These are phyloP conservation scores for Globisporangium spiculum DNA, from an alignment of 352 stramenopile species.

Conservation along the genomic window DNA sequence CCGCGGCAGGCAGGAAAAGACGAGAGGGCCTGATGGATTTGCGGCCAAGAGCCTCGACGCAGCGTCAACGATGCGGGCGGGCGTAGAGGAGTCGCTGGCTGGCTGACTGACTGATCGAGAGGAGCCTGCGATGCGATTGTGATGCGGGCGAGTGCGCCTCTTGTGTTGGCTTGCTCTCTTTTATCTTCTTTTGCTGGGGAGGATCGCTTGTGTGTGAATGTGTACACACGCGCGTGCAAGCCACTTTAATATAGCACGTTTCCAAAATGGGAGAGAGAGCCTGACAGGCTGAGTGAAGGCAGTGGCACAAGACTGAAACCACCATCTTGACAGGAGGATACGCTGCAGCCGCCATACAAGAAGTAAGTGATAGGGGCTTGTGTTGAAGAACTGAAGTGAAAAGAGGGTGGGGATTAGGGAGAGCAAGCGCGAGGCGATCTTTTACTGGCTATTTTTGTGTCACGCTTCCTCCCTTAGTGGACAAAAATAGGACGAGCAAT, in stretches of 20 bases:
- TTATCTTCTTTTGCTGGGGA: too few species aligned
- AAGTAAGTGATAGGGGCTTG: too few species aligned
- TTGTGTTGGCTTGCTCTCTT: too few species aligned
- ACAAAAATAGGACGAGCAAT: background rate
- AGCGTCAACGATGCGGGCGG: background rate
- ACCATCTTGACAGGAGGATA: conserved; percentile 5
- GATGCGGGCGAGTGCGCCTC: background rate
- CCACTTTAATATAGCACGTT: too few species aligned
- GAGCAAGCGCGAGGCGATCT: background rate
- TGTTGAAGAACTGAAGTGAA: background rate
- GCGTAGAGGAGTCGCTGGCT: background rate
- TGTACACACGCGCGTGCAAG: background rate
- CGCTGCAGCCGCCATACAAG: background rate
- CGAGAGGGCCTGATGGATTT: background rate
- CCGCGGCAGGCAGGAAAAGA: background rate
- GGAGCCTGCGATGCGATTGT: background rate
- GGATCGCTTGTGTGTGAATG: background rate
- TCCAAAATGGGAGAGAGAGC: background rate
- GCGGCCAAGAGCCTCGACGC: background rate
- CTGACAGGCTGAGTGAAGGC: background rate
- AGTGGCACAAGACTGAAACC: background rate
- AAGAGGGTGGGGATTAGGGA: background rate
- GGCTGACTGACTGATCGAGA: background rate
- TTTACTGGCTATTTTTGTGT: conserved; percentile 6
- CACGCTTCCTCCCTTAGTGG: background rate